These are phyloP conservation scores for Aureobasidium sp. DNA, from an alignment of 2,329 filamentous ascomycete genomes.

Conservation along the genomic window DNA sequence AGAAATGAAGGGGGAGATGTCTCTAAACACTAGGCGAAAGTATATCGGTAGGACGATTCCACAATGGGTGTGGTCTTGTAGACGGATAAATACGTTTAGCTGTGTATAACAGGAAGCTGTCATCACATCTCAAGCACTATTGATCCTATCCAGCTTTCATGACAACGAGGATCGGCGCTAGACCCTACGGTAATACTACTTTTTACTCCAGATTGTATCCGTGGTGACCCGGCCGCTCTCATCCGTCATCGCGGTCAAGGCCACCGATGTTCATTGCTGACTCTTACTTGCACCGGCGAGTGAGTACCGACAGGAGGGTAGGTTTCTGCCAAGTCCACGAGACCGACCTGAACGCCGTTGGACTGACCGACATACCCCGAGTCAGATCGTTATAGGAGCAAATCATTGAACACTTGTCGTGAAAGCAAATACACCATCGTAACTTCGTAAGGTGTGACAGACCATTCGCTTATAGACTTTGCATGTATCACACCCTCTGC, in stretches of 20 bases:
- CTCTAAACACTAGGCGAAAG: conserved; percentile 38
- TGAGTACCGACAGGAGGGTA: neutral
- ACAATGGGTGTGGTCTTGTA: conserved; percentile 27
- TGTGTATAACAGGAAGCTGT: conserved; percentile 40
- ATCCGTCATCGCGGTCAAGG: neutral
- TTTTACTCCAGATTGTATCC: neutral
- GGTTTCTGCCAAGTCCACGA: neutral
- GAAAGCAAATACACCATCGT: neutral
- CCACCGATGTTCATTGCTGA: neutral
- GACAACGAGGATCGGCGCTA: neutral
- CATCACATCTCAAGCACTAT: conserved; percentile 43
- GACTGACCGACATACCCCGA: neutral
- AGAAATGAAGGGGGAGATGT: conserved; percentile 41
- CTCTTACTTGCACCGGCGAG: neutral
- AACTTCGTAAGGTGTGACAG: neutral
- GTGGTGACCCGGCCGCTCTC: neutral
- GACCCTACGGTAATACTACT: neutral
- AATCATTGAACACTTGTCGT: neutral
- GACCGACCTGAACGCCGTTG: neutral
- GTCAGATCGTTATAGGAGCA: neutral
- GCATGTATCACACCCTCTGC: neutral
- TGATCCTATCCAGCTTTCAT: conserved; percentile 30
- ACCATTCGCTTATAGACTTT: conserved; percentile 2
- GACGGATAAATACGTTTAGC: conserved; percentile 42
- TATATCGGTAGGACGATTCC: conserved; percentile 48